These are phyloP conservation scores for Ormosia emarginata DNA, from an alignment of 306 rosid species.

Conservation along the genomic window DNA sequence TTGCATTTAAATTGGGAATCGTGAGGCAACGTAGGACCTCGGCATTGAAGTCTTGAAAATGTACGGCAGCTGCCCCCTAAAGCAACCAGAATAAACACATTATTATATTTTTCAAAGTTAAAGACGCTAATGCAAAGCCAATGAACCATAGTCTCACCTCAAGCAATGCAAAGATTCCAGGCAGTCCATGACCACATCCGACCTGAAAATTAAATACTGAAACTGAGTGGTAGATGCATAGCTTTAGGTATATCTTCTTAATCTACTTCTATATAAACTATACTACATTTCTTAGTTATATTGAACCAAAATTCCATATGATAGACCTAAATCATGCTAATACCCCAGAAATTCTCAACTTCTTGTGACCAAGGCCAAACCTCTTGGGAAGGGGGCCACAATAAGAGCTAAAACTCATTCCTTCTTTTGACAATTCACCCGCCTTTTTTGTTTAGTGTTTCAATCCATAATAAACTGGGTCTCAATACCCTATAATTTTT, in stretches of 20 bases:
- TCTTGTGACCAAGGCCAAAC: neutral
- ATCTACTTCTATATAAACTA: neutral
- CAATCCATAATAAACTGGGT: neutral
- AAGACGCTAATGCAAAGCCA: constrained; percentile 3
- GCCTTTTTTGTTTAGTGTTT: neutral
- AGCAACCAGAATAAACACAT: constrained; percentile 21
- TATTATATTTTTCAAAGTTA: neutral
- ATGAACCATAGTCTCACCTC: constrained; percentile 51
- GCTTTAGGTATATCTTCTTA: neutral
- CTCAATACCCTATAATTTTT: neutral
- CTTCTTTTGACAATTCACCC: neutral
- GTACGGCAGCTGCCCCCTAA: constrained; percentile 76
- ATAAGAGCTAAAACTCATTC: neutral
- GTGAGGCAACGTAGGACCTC: constrained; percentile 84
- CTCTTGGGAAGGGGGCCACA: neutral
- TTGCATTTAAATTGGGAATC: constrained; percentile 71
- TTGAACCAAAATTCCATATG: neutral
- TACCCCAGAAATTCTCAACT: neutral
- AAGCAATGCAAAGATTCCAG: constrained; percentile 81
- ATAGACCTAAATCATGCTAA: neutral
- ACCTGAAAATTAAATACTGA: constrained; percentile 56
- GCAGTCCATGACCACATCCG: constrained; percentile 97
- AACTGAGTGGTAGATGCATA: neutral
- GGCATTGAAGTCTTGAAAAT: constrained; percentile 93
- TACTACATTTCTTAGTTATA: neutral